These are phyloP conservation scores for Sclerotinia trifoliorum DNA, from an alignment of 2,329 filamentous ascomycete species.

Conservation along the genomic window DNA sequence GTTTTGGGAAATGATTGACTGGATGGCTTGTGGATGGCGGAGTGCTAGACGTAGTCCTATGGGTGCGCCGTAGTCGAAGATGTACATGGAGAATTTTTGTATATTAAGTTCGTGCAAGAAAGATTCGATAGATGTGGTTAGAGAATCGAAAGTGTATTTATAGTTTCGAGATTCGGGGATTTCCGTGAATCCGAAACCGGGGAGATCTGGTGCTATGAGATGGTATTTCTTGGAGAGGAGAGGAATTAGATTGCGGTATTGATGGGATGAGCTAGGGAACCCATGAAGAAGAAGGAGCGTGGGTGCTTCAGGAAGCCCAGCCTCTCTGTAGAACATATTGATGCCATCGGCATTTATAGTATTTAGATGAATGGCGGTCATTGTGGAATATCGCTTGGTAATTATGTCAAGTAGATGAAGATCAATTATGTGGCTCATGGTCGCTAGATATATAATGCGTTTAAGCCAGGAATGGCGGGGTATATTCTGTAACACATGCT, in stretches of 20 bases:
- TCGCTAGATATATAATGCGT: background rate
- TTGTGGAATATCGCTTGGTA: background rate
- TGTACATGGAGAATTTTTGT: slow-evolving; percentile 52
- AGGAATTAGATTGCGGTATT: slow-evolving; percentile 48
- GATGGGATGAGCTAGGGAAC: slow-evolving; percentile 47
- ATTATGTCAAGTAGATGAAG: background rate
- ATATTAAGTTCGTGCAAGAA: slow-evolving; percentile 52
- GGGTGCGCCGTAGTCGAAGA: slow-evolving; percentile 64
- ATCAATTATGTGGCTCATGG: slow-evolving; percentile 11
- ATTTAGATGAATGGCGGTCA: background rate
- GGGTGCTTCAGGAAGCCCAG: slow-evolving; percentile 39
- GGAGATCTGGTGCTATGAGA: slow-evolving; percentile 57
- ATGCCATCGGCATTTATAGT: slow-evolving; percentile 40
- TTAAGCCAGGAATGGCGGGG: background rate
- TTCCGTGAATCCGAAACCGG: slow-evolving; percentile 59
- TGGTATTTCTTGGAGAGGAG: slow-evolving; percentile 43
- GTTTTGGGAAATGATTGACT: slow-evolving; percentile 57
- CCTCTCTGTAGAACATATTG: slow-evolving; percentile 45
- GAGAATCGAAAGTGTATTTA: slow-evolving; percentile 53
- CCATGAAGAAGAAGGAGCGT: slow-evolving; percentile 48
- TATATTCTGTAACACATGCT: background rate
- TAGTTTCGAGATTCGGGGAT: slow-evolving; percentile 50
- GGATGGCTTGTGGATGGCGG: slow-evolving; percentile 47
- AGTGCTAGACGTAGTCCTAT: slow-evolving; percentile 54
- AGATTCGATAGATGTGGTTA: slow-evolving; percentile 48